Base-by-base conservation (phyloP, 805 yeast species). In the Candida ovalis region DNA sequence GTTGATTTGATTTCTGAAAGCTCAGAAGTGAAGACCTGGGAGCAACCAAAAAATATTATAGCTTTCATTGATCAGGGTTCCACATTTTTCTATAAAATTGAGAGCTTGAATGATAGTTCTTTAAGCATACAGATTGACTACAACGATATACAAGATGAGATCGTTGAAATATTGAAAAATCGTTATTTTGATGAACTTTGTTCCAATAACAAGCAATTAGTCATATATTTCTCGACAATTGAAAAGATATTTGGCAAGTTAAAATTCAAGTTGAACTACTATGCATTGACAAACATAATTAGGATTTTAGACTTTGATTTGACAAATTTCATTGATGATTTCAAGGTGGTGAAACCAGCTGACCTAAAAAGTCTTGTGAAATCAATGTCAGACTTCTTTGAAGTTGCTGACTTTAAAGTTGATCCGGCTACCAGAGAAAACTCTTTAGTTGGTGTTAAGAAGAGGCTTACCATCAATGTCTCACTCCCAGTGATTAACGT, bases 51-150 rank as follows among this genome's bases (percentile, higher is more conserved):
- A 43, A 56, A 62, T 46, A 48, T 78, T 8, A 66, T 85, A 19
- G 84, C 87, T 0, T 80, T 77, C 58, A 78, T 78, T 6, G 90
- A 84, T n/a, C 91, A 86, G 51, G 86, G 89, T 0, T 80, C 82
- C 0, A 76, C 80, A 2, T 77, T 74, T 42, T 80, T 84, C 49
- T 88, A 78, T 65, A 71, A 74, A 46, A 72, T 86, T n/a, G 60
- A 66, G 33, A 41, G 60, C 47, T 36, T 63, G 43, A 53, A 47
- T 12, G 58, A 53, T 46, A 79, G 76, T 33, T 56, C 65, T 12
- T 65, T 82, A 44, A 67, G 66, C 12, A 62, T 84, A 44, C 57
- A 53, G 2, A 70, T 82, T 25, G 56, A 61, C 6, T 83, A 78
- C 56, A 67, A 78, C 27, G 74, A 73, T 44, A 55, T 82, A 2